Percentiles rank a stretch among this genome's conserved stretches.
Conservation (phyloP, 495 filamentous ascomycete genomes). For the Chaetomidium leptoderma region DNA sequence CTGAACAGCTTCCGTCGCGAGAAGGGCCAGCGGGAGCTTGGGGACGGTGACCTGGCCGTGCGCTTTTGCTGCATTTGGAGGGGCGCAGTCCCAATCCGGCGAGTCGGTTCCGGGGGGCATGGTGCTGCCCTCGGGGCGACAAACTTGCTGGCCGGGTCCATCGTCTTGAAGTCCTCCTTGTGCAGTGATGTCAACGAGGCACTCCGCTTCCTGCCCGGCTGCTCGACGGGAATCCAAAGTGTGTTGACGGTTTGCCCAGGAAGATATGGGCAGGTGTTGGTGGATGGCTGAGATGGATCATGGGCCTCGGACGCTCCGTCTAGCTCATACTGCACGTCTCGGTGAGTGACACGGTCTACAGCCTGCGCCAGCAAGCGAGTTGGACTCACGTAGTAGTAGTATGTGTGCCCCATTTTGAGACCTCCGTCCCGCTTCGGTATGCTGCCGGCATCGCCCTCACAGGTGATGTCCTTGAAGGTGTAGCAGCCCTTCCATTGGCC, state of each 20-base stretch:
- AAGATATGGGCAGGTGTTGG: constrained; percentile 76
- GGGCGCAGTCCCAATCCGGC: constrained; percentile 56
- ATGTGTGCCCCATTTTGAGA: constrained; percentile 85
- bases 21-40: constrained; percentile 41
- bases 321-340: constrained; percentile 61
- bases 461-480: constrained; percentile 76
- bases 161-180: constrained; percentile 58
- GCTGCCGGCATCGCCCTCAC: constrained; percentile 62
- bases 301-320: constrained; percentile 70
- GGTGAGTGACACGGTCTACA: constrained; percentile 21
- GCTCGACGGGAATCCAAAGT: constrained; percentile 71
- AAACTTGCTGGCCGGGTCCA: constrained; percentile 75
- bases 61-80: constrained; percentile 46
- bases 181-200: constrained; percentile 48
- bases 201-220: constrained; percentile 48
- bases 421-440: constrained; percentile 64
- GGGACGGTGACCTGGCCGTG: constrained; percentile 47
- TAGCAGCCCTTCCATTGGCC: constrained; percentile 83
- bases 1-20: constrained; percentile 43
- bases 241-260: constrained; percentile 84
- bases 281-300: constrained; percentile 64
- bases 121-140: constrained; percentile 62
- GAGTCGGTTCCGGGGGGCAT: constrained; percentile 40
- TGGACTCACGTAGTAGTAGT: constrained; percentile 83
- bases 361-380: neutral